phyloP scores from a whole-genome alignment of 1,284 basidiomycete species.

The Cystobasidium sp. region DNA sequence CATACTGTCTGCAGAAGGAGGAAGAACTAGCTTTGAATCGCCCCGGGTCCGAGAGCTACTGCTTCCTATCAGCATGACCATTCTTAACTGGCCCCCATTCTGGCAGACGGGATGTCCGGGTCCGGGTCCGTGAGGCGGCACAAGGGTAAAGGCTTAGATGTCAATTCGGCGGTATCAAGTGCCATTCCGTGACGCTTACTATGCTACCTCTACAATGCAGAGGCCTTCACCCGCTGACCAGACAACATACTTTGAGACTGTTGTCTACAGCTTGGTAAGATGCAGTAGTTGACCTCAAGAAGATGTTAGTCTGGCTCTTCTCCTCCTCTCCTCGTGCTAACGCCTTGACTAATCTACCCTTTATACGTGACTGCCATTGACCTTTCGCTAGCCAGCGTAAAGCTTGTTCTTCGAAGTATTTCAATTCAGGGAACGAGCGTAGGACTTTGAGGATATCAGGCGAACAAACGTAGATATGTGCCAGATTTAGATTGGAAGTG shows the following conservation, averaged over 20 bases:
- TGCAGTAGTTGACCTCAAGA: background rate
- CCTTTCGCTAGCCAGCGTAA: constrained; percentile 42
- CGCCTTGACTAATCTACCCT: background rate
- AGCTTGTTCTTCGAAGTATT: constrained; percentile 39
- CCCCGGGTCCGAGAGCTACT: too few relatives aligned
- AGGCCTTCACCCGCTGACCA: too few relatives aligned
- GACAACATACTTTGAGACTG: constrained; percentile 26
- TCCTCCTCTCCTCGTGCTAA: background rate
- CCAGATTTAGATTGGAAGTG: constrained; percentile 74
- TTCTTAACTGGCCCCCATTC: too few relatives aligned
- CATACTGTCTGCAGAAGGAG: too few relatives aligned
- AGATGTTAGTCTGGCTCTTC: background rate
- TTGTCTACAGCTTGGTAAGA: constrained; percentile 14
- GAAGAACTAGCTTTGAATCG: too few relatives aligned
- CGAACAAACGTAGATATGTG: constrained; percentile 82
- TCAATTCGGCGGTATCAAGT: too few relatives aligned
- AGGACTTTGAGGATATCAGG: constrained; percentile 48
- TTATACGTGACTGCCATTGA: constrained; percentile 43
- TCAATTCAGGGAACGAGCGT: constrained; percentile 25
- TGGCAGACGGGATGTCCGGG: too few relatives aligned
- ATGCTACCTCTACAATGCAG: too few relatives aligned
- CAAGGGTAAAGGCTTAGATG: too few relatives aligned
- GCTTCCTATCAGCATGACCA: too few relatives aligned
- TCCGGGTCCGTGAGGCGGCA: too few relatives aligned
- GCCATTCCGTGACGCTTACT: too few relatives aligned